These are phyloP conservation scores for Musa acuminata DNA, from an alignment of 176 grass and related monocot species.

Conservation along the genomic window DNA sequence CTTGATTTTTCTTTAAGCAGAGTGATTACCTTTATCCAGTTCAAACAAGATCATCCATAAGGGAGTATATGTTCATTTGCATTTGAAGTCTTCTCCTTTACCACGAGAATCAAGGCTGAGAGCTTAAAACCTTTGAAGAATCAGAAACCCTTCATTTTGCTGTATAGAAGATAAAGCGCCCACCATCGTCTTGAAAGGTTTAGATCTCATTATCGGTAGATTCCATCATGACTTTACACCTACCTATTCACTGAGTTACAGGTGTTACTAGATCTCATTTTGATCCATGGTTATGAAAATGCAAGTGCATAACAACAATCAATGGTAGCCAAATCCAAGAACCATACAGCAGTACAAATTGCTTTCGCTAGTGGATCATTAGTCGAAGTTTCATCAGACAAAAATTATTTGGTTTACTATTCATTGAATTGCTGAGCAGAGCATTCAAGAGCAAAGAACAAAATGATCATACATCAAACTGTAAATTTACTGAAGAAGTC, in stretches of 20 bases:
- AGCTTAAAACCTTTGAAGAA: conserved; percentile 42
- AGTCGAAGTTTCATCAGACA: too few relatives aligned
- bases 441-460: too few relatives aligned
- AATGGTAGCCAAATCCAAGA: neutral
- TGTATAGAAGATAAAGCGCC: conserved; percentile 67
- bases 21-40: too few relatives aligned
- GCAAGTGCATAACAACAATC: neutral
- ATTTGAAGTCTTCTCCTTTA: conserved; percentile 90
- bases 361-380: too few relatives aligned
- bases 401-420: neutral
- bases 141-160: conserved; percentile 82
- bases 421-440: too few relatives aligned
- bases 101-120: conserved; percentile 77
- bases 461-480: too few relatives aligned
- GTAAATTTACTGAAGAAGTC: too few relatives aligned
- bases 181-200: conserved; percentile 57
- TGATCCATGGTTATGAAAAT: neutral
- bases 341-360: neutral
- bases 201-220: conserved; percentile 43
- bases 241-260: conserved; percentile 6
- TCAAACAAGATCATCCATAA: too few relatives aligned
- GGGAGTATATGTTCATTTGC: too few relatives aligned
- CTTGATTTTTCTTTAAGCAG: too few relatives aligned
- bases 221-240: conserved; percentile 98
- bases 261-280: conserved; percentile 1